These are phyloP conservation scores for Coriaria nepalensis DNA, from an alignment of 306 rosid species.

Conservation along the genomic window DNA sequence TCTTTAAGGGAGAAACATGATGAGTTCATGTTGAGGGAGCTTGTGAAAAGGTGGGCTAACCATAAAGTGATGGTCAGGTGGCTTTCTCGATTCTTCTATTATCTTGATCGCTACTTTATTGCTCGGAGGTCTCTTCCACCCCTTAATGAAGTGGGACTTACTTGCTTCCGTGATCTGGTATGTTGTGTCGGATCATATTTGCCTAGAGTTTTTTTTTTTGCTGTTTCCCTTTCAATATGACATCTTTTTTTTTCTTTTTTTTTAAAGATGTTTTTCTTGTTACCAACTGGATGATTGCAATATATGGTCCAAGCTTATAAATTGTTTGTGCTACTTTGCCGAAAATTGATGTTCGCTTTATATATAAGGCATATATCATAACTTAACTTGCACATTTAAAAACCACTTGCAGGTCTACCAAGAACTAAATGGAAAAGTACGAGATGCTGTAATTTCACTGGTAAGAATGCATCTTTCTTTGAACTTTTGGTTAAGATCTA, in stretches of 20 bases:
- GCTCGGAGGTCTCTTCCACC: constrained; percentile 45
- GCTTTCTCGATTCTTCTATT: constrained; percentile 47
- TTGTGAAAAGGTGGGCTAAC: constrained; percentile 69
- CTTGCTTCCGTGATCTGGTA: constrained; percentile 61
- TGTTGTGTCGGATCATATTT: constrained; percentile 10
- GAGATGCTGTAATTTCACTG: constrained; percentile 54
- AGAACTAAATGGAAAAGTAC: constrained; percentile 47
- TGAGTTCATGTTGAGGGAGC: constrained; percentile 53
- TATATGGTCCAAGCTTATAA: too few relatives aligned
- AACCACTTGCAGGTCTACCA: constrained; percentile 39
- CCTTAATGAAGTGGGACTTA: constrained; percentile 42
- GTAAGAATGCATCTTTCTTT: constrained; percentile 18
- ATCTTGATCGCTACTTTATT: constrained; percentile 43
- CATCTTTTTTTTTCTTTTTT: too few relatives aligned
- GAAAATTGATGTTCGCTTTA: neutral
- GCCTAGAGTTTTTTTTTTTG: neutral
- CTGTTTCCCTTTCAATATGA: neutral
- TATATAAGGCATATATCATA: neutral
- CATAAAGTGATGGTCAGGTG: constrained; percentile 64
- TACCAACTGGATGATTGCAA: too few relatives aligned
- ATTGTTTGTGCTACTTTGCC: neutral
- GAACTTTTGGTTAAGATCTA: neutral
- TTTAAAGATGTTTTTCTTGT: too few relatives aligned
- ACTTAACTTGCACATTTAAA: neutral
- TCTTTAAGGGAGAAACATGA: constrained; percentile 58